Percentiles rank a stretch among this genome's conserved stretches.
These are phyloP conservation scores for Penicillium silybi DNA, from an alignment of 495 filamentous ascomycete genomes.

Conservation along the genomic window DNA sequence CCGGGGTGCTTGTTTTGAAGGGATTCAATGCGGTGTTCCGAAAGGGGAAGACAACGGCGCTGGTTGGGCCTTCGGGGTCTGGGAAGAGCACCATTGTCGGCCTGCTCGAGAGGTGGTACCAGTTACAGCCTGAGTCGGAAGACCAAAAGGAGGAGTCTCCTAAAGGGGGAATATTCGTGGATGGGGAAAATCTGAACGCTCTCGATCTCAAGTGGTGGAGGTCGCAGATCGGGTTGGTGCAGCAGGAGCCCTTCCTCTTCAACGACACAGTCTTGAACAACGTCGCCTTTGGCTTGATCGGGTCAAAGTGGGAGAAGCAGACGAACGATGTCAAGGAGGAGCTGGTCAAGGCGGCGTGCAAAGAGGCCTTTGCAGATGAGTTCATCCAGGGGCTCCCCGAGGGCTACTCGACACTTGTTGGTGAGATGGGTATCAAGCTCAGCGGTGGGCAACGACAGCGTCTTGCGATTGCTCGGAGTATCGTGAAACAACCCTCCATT, in stretches of 20 bases:
- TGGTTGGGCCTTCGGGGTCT: slow-evolving; percentile 62
- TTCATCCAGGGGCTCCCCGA: slow-evolving; percentile 36
- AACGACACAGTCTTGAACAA: slow-evolving; percentile 74
- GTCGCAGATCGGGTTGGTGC: slow-evolving; percentile 14
- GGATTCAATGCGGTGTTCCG: slow-evolving; percentile 37
- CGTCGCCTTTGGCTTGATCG: slow-evolving; percentile 72
- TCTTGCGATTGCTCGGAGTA: not conserved
- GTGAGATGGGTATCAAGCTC: slow-evolving; percentile 34
- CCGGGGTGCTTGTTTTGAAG: slow-evolving; percentile 35
- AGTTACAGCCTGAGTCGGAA: slow-evolving; percentile 21
- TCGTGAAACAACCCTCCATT: not conserved
- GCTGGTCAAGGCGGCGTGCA: slow-evolving; percentile 53
- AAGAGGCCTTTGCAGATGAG: slow-evolving; percentile 52
- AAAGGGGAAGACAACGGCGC: not conserved
- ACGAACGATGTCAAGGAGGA: slow-evolving; percentile 43
- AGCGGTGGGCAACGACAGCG: slow-evolving; percentile 15
- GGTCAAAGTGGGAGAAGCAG: slow-evolving; percentile 55
- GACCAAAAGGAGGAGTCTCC: slow-evolving; percentile 26
- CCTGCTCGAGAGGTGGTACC: slow-evolving; percentile 82
- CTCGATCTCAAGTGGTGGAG: slow-evolving; percentile 81
- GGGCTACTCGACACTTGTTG: slow-evolving; percentile 35
- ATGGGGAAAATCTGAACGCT: slow-evolving; percentile 64
- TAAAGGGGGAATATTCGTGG: slow-evolving; percentile 64
- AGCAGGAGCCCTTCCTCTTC: slow-evolving; percentile 57
- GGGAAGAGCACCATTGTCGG: slow-evolving; percentile 85